phyloP scores from a whole-genome alignment of 306 rosid species.

The Quercus robur region DNA sequence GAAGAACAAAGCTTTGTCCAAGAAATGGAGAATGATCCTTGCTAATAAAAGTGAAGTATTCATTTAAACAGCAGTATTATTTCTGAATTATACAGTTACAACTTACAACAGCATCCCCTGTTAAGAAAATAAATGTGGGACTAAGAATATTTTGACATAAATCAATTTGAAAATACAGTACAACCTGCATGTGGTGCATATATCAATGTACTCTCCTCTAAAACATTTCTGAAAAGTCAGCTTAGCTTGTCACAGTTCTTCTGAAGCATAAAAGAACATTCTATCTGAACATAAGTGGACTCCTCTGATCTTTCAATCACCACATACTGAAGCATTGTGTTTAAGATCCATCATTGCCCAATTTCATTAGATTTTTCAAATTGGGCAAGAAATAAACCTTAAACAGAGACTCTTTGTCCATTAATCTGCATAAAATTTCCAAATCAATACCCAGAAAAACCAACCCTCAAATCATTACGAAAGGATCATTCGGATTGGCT shows the following conservation, averaged over 20 bases:
- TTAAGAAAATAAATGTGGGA: background rate
- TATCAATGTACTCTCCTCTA: constrained; percentile 20
- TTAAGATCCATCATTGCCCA: constrained; percentile 17
- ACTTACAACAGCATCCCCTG: background rate
- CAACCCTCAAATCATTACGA: constrained; percentile 11
- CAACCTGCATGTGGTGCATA: constrained; percentile 13
- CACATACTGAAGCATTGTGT: background rate
- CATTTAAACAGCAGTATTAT: background rate
- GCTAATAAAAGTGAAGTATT: background rate
- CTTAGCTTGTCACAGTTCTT: constrained; percentile 17
- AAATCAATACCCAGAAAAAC: constrained; percentile 15
- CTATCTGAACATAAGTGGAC: background rate
- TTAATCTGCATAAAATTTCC: constrained; percentile 5
- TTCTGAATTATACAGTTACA: constrained; percentile 21
- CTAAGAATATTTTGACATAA: background rate
- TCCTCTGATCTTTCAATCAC: background rate
- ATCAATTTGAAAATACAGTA: background rate
- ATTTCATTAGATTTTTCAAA: constrained; percentile 13
- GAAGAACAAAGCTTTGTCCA: background rate
- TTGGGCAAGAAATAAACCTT: constrained; percentile 5
- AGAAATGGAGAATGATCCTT: background rate
- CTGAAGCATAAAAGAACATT: background rate
- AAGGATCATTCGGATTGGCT: constrained; percentile 42
- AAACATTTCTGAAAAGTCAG: constrained; percentile 7
- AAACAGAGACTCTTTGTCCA: constrained; percentile 10